Base-by-base conservation (phyloP, 768 basidiomycete genomes). In the Lentinula sp. region DNA sequence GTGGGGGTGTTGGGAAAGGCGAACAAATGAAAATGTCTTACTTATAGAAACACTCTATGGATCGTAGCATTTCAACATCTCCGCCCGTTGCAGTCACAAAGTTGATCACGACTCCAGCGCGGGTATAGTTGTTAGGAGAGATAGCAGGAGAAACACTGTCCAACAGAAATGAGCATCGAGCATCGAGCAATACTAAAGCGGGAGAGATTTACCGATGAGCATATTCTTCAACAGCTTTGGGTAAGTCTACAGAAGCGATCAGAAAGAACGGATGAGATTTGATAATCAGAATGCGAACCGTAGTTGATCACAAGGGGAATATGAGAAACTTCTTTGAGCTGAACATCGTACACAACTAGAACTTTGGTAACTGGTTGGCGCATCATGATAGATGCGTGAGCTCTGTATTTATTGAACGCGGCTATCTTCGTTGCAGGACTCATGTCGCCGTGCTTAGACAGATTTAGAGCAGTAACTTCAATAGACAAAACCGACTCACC, bases 21-120 rank as follows among this genome's bases (percentile, higher is more conserved):
- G 28, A 60, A 16, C 46, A 40, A 34, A 28, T 28, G 28, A 28
- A 28, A 71, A 73, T 62, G 57, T 73, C 84, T 65, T 65, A 93
- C 92, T 93, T 93, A 82, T 96, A 98, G 77, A 94, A 96, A 82
- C 95, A 96, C 79, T 98, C 96, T 80, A 98, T 98, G 66, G 91
- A 92, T 69, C 96, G 85, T 64, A 98, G 78, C 95, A 98, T 97
- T 77, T 98, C 96, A 59, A 98, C 95, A 72, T 98, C 96, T 45
- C 95, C 95, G 34, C 95, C 95, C 13, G 94, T 95, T 59, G 95
- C 96, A 60, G 95, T 97, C 63, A 98, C 95, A 67, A 98, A 95
- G 73, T 96, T 98, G 70, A 99, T 83, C 62, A 97, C 83, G 57
- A 98, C 91, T 32, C 96, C 97, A 59, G 93, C 89, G 57, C 93